Evolutionary conservation across 257 asterid genomes (phyloP).

Genomic region (Buddleja alternifolia): DNA sequence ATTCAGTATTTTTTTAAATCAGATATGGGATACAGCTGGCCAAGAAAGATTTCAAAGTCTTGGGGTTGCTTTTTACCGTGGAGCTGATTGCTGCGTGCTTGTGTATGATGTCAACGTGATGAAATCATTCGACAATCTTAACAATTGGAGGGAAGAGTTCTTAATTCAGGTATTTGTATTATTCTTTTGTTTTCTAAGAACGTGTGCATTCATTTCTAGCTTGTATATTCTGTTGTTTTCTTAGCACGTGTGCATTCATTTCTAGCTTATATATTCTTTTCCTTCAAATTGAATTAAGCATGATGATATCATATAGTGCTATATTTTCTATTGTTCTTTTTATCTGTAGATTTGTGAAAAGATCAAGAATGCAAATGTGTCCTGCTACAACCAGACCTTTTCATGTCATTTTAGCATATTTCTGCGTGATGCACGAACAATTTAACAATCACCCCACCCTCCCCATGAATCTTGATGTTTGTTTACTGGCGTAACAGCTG

Average conservation of each 20-base stretch:
- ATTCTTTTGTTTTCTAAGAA: constrained; percentile 16
- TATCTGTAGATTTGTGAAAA: neutral
- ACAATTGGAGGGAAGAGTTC: constrained; percentile 98
- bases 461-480: neutral
- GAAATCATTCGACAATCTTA: constrained; percentile 93
- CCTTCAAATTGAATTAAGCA: constrained; percentile 12
- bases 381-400: neutral
- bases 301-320: no score
- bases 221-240: constrained; percentile 23
- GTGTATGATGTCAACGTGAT: constrained; percentile 89
- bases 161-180: constrained; percentile 74
- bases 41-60: constrained; percentile 99
- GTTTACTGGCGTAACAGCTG: neutral
- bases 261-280: constrained; percentile 9
- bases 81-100: constrained; percentile 99
- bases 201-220: neutral
- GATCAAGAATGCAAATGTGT: neutral
- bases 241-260: neutral
- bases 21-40: constrained; percentile 99
- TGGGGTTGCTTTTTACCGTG: constrained; percentile 99
- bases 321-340: no score
- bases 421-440: neutral
- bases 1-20: constrained; percentile 18
- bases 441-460: neutral
- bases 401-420: neutral